Percentiles rank a stretch among this genome's conserved stretches.
These are phyloP conservation scores for Penicillium brasilianum DNA, from an alignment of 2,329 filamentous ascomycete species.

Conservation along the genomic window DNA sequence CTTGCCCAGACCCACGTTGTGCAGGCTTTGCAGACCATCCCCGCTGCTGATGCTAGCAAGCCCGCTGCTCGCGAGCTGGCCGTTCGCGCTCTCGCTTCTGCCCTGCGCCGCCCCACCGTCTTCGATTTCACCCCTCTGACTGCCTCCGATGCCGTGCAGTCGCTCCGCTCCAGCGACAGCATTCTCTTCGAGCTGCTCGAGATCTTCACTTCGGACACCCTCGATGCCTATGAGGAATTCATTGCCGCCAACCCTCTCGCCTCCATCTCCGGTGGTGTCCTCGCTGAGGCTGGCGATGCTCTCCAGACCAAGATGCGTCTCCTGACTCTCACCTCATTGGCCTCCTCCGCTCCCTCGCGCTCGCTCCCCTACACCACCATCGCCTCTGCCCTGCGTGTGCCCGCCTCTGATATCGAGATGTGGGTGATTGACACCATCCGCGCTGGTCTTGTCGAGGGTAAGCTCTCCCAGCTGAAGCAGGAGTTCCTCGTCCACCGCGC, in stretches of 20 bases:
- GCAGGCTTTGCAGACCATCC: conserved; percentile 77
- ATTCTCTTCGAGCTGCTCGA: conserved; percentile 91
- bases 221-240: conserved; percentile 96
- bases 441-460: conserved; percentile 92
- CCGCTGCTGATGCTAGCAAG: conserved; percentile 61
- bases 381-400: conserved; percentile 81
- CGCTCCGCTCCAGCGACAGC: conserved; percentile 81
- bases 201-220: conserved; percentile 90
- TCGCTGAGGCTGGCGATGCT: conserved; percentile 75
- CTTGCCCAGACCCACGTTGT: conserved; percentile 75
- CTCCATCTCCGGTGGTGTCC: conserved; percentile 78
- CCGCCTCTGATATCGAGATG: conserved; percentile 85
- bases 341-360: conserved; percentile 79
- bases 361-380: conserved; percentile 89
- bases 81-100: conserved; percentile 68
- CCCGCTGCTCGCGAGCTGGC: conserved; percentile 63
- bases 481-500: conserved; percentile 95
- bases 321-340: conserved; percentile 87
- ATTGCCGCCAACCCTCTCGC: conserved; percentile 62
- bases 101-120: conserved; percentile 68
- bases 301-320: conserved; percentile 96
- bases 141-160: conserved; percentile 77
- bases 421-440: conserved; percentile 99
- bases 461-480: conserved; percentile 88
- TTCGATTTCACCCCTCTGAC: conserved; percentile 77